These are phyloP conservation scores for Nicotiana noctiflora DNA, from an alignment of 257 asterid species.

Conservation along the genomic window DNA sequence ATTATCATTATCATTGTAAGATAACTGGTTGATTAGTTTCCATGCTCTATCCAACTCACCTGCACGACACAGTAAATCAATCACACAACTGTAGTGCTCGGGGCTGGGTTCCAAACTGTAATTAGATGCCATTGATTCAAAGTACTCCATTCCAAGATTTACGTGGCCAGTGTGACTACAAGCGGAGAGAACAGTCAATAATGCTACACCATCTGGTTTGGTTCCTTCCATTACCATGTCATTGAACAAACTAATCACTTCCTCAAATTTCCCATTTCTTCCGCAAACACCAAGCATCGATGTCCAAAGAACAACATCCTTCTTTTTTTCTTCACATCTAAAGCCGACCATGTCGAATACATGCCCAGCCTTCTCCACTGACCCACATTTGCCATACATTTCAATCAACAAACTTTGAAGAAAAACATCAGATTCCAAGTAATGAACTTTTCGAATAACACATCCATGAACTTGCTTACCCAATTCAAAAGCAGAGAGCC, in stretches of 20 bases:
- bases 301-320: conserved; percentile 81
- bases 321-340: conserved; percentile 18
- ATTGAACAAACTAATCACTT: conserved; percentile 47
- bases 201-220: conserved; percentile 69
- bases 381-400: conserved; percentile 83
- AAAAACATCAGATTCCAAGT: conserved; percentile 44
- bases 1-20: conserved; percentile 17
- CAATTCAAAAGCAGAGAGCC: conserved; percentile 42
- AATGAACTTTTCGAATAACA: conserved; percentile 28
- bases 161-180: conserved; percentile 89
- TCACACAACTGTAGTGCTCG: conserved; percentile 79
- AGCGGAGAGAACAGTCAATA: conserved; percentile 68
- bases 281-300: conserved; percentile 70
- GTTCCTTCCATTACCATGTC: conserved; percentile 58
- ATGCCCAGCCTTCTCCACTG: conserved; percentile 42
- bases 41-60: conserved; percentile 78
- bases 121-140: conserved; percentile 51
- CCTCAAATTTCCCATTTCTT: conserved; percentile 45
- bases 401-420: conserved; percentile 73
- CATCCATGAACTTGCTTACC: conserved; percentile 67
- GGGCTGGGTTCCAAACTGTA: conserved; percentile 44
- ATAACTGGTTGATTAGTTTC: conserved; percentile 37
- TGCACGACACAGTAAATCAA: conserved; percentile 73
- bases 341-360: conserved; percentile 51
- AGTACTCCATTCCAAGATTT: conserved; percentile 58